A percentile compares a stretch with the other conserved stretches of the same genome.
phyloP scores from a whole-genome alignment of 1,284 basidiomycete species.

The Salmacisia buchloeana region DNA sequence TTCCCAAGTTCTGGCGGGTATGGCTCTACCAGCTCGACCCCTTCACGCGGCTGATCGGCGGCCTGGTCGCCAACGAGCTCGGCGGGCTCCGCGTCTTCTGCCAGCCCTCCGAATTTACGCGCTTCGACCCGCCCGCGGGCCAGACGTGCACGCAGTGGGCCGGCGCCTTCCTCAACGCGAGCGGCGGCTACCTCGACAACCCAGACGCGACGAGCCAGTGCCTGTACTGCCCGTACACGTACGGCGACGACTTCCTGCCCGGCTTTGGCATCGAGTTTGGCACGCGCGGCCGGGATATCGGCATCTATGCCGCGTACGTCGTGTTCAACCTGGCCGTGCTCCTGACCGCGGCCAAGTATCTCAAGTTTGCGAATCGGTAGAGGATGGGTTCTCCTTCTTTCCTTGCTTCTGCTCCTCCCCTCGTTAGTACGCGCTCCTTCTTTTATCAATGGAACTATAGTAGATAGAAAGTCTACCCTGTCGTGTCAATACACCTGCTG shows the following conservation, averaged over 20 bases:
- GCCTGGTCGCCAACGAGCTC: conserved; percentile 74
- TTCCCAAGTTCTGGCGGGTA: conserved; percentile 1
- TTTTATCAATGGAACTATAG: no score
- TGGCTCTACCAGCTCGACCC: conserved; percentile 12
- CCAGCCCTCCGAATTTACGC: conserved; percentile 59
- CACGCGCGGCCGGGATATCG: conserved; percentile 30
- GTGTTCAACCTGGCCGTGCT: conserved; percentile 29
- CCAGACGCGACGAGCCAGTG: conserved; percentile 61
- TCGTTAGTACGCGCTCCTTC: no score
- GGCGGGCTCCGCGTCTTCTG: conserved; percentile 68
- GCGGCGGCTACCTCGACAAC: conserved; percentile 77
- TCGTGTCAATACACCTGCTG: no score
- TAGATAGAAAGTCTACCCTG: no score
- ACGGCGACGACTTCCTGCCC: conserved; percentile 66
- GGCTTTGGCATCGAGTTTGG: conserved; percentile 65
- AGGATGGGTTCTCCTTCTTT: no score
- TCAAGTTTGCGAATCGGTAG: conserved; percentile 17
- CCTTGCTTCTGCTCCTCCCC: no score
- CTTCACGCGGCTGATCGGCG: conserved; percentile 39
- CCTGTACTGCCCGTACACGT: conserved; percentile 66
- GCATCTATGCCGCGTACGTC: conserved; percentile 35
- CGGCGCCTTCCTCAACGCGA: conserved; percentile 51
- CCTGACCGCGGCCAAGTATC: conserved; percentile 26
- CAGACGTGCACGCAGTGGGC: conserved; percentile 65
- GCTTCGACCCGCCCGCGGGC: conserved; percentile 66